A percentile compares a stretch with the other conserved stretches of the same genome.
Evolutionary conservation across 2,329 filamentous ascomycete species (phyloP).

Genomic region (Botrytis cinerea): DNA sequence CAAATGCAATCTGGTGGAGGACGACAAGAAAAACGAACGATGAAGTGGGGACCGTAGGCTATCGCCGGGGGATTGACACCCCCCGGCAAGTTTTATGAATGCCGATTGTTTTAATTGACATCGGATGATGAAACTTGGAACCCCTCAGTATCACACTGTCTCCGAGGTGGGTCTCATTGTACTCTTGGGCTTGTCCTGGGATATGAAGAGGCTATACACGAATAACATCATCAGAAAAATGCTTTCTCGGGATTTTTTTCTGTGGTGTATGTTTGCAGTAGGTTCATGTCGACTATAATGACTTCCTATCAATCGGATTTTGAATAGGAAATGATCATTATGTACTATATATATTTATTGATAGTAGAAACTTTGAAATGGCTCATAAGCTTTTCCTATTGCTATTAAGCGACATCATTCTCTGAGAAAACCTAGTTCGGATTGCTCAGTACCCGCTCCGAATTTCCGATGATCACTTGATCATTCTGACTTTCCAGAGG

Average conservation of each 20-base stretch:
- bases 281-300: not conserved
- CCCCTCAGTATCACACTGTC: not conserved
- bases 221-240: too few species aligned
- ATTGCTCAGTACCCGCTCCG: not conserved
- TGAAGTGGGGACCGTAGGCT: not conserved
- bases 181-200: slow-evolving; percentile 11
- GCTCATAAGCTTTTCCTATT: too few species aligned
- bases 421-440: not conserved
- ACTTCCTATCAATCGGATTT: not conserved
- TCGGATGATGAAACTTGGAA: slow-evolving; percentile 1
- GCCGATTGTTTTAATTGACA: not conserved
- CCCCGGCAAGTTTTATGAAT: not conserved
- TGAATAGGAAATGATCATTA: not conserved
- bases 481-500: not conserved
- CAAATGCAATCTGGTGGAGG: not conserved
- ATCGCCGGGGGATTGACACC: not conserved
- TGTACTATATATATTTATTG: not conserved
- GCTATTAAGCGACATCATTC: not conserved
- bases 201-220: not conserved
- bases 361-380: not conserved
- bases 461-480: not conserved
- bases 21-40: not conserved
- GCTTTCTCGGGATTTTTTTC: not conserved
- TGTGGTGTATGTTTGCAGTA: not conserved
- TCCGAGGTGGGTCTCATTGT: slow-evolving; percentile 6